Conservation (phyloP, 164 flowering plant genomes). For the Warburgia ugandensis region DNA sequence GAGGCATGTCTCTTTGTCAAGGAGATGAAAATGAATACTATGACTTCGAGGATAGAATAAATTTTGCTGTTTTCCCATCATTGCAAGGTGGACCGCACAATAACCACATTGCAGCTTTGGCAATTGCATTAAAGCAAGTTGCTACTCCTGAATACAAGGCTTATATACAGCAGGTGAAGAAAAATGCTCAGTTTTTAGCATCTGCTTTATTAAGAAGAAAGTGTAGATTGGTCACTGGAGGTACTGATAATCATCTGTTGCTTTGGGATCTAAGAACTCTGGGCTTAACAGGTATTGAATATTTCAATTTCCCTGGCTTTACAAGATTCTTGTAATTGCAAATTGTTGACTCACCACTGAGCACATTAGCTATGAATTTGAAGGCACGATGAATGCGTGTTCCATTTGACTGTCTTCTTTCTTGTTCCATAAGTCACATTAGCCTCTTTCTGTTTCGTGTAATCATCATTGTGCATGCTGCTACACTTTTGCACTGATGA, state of each 20-base stretch:
- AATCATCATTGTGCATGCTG: no score
- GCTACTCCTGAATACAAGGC: constrained; percentile 76
- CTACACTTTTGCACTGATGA: no score
- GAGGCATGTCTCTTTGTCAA: constrained; percentile 34
- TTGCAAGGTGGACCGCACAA: constrained; percentile 97
- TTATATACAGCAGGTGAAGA: constrained; percentile 83
- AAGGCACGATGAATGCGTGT: no score
- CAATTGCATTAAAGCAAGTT: constrained; percentile 83
- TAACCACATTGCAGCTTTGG: constrained; percentile 94
- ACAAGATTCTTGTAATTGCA: no score
- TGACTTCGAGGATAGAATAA: constrained; percentile 85
- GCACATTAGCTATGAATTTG: no score
- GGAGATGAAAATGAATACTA: constrained; percentile 48
- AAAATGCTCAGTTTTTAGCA: constrained; percentile 86
- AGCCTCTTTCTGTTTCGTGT: no score
- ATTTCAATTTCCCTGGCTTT: neutral
- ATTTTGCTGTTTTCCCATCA: constrained; percentile 84
- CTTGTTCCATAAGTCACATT: no score
- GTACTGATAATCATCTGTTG: constrained; percentile 89
- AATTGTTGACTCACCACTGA: no score
- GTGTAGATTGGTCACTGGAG: constrained; percentile 83
- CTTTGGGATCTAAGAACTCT: constrained; percentile 79
- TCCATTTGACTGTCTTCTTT: no score
- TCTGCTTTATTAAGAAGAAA: constrained; percentile 60
- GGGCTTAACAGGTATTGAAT: constrained; percentile 60